Evolutionary conservation across 257 asterid species (phyloP).

Genomic region (Petrea volubilis): DNA sequence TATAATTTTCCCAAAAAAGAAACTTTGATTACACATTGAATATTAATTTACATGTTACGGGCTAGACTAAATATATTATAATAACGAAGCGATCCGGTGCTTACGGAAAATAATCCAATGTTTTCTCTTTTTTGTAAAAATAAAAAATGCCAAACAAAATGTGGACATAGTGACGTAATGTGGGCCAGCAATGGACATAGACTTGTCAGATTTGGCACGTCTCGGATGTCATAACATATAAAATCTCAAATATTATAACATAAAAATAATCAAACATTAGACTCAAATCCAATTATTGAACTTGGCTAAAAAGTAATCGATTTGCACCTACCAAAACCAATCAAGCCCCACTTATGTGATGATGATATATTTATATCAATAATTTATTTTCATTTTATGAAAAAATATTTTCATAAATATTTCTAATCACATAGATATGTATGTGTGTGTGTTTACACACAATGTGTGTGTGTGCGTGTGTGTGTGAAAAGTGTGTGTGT

Average conservation of each 20-base stretch:
- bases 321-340: constrained; percentile 21
- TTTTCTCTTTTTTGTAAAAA: neutral
- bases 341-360: neutral
- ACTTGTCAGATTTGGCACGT: constrained; percentile 11
- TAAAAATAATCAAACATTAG: constrained; percentile 2
- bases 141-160: neutral
- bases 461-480: too few relatives aligned
- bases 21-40: too few relatives aligned
- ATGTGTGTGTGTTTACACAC: too few relatives aligned
- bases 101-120: neutral
- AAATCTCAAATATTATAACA: constrained; percentile 14
- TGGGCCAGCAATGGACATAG: constrained; percentile 14
- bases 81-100: neutral
- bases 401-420: too few relatives aligned
- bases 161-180: too few relatives aligned
- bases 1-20: too few relatives aligned
- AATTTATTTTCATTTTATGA: too few relatives aligned
- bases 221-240: neutral
- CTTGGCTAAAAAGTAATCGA: constrained; percentile 17
- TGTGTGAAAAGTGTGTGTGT: too few relatives aligned
- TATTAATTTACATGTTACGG: too few relatives aligned
- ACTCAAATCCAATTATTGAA: neutral
- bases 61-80: too few relatives aligned
- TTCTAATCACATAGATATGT: too few relatives aligned
- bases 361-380: too few relatives aligned